Conservation (phyloP, 371 early-diverging fungal genomes). For the Smittium culicis region DNA sequence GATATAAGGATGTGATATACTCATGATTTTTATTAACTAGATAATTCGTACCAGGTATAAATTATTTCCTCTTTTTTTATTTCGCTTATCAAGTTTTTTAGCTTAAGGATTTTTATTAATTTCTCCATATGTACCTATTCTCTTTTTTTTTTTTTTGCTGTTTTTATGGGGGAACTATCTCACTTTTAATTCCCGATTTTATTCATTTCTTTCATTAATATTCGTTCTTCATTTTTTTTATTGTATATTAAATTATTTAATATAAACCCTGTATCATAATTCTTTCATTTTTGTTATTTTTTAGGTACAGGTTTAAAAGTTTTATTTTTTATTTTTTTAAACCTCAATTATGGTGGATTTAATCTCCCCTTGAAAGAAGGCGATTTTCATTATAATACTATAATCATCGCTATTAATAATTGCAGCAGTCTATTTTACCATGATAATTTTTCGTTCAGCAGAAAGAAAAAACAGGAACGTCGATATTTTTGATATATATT, state of each 20-base stretch:
- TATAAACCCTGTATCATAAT: not conserved
- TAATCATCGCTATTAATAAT: slow-evolving; percentile 1
- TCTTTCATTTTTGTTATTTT: slow-evolving; percentile 3
- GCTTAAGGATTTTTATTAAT: not conserved
- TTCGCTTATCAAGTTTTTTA: not conserved
- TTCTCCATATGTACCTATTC: slow-evolving; percentile 4
- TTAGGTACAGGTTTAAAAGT: too few species aligned
- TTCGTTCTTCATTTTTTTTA: not conserved
- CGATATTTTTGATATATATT: slow-evolving; percentile 3
- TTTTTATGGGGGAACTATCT: slow-evolving; percentile 1
- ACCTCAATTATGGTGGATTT: not conserved
- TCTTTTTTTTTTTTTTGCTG: not conserved
- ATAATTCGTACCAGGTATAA: not conserved
- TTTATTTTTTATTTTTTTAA: too few species aligned
- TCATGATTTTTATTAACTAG: not conserved
- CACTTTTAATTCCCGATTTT: not conserved
- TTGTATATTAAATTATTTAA: not conserved
- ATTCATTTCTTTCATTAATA: not conserved
- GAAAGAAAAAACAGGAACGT: not conserved
- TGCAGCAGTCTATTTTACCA: not conserved
- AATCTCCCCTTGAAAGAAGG: slow-evolving; percentile 1
- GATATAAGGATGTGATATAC: slow-evolving; percentile 7
- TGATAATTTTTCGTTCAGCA: not conserved
- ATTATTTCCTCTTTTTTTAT: not conserved
- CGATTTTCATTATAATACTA: not conserved